Evolutionary conservation across 192 early-diverging fungal species (phyloP), one percentile per base, ranked within the genome.

Genomic region (Phlyctochytrium bullatum): DNA sequence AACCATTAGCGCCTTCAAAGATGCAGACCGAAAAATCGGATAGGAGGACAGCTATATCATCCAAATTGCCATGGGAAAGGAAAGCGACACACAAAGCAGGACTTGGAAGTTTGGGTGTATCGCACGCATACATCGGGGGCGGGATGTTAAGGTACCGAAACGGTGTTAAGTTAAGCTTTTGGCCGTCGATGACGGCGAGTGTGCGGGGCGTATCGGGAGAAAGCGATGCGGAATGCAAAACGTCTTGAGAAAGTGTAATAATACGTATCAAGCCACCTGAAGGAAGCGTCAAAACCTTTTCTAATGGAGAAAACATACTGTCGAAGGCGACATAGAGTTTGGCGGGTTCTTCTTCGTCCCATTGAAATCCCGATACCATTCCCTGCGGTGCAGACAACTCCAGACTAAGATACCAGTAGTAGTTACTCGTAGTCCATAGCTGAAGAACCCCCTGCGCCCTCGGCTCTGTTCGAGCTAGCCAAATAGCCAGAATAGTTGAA

Each of bases 371-470:
- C 25, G 79, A 67, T 4, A 84, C 66, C 20, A 72, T 64, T 30
- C 76, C 73, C 16, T 76, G 76, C 0, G 34, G 63, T 1, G 73
- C 63, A 2, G 83, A 64, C 20, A 96, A 79, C 60, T 96, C 89
- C 76, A 96, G 93, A 75, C 94, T 94, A 59, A 97, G 62, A 68
- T 97, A 97, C 90, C 93, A 99, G 73, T 96, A 86, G 78, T 99
- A 99, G 85, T 99, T 99, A 60, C 84, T 87, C 73, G 89, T 90
- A 0, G 90, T 79, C 93, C 94, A 99, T 56, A 99, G 79, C 73
- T 99, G 92, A 54, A 99, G 85, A 34, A 24, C 59, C 25, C 16
- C 17, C 36, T 65, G 64, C 2, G 6, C 35, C 51, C 36, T 73
- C 27, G 12, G 47, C 50, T 57, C 75, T 54, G 51, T 82, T 63